Evolutionary conservation across 352 stramenopile genomes (phyloP).

Genomic region (Globisporangium cylindrosporum): DNA sequence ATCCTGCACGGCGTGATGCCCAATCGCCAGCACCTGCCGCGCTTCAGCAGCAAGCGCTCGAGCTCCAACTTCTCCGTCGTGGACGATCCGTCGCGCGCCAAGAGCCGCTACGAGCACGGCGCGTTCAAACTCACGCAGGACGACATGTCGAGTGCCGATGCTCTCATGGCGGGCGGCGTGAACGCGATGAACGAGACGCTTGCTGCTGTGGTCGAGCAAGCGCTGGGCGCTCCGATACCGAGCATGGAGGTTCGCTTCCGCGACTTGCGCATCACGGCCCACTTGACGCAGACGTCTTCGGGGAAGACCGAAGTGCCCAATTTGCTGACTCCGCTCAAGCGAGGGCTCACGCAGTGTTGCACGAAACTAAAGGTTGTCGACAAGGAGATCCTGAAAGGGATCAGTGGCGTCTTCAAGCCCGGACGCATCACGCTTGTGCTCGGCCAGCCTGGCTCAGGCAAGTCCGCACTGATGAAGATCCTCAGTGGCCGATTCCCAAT

Average conservation of each 20-base stretch:
- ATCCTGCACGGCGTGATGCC: slow-evolving; percentile 8
- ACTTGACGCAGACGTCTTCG: slow-evolving; percentile 9
- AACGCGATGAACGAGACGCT: slow-evolving; percentile 54
- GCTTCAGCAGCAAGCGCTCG: slow-evolving; percentile 30
- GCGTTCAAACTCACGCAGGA: slow-evolving; percentile 21
- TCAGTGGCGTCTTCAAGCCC: slow-evolving; percentile 27
- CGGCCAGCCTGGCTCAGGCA: slow-evolving; percentile 31
- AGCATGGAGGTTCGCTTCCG: slow-evolving; percentile 54
- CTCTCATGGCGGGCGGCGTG: slow-evolving; percentile 39
- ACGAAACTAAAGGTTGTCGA: slow-evolving; percentile 17
- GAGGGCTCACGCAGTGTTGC: slow-evolving; percentile 13
- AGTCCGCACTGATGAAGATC: slow-evolving; percentile 41
- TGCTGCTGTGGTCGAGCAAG: slow-evolving; percentile 34
- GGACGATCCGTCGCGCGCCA: slow-evolving; percentile 5
- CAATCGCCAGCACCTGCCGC: slow-evolving; percentile 22
- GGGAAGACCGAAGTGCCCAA: slow-evolving; percentile 23
- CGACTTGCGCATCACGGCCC: slow-evolving; percentile 42
- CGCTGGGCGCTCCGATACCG: slow-evolving; percentile 37
- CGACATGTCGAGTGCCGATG: slow-evolving; percentile 39
- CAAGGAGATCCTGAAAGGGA: slow-evolving; percentile 27
- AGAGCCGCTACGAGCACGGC: slow-evolving; percentile 11
- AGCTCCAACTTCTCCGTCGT: slow-evolving; percentile 15
- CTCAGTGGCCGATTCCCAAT: slow-evolving; percentile 43
- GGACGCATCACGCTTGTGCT: slow-evolving; percentile 23
- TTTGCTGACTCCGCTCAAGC: slow-evolving; percentile 18